Base-by-base conservation (phyloP, 306 rosid genomes). In the Ammopiptanthus mongolicus region DNA sequence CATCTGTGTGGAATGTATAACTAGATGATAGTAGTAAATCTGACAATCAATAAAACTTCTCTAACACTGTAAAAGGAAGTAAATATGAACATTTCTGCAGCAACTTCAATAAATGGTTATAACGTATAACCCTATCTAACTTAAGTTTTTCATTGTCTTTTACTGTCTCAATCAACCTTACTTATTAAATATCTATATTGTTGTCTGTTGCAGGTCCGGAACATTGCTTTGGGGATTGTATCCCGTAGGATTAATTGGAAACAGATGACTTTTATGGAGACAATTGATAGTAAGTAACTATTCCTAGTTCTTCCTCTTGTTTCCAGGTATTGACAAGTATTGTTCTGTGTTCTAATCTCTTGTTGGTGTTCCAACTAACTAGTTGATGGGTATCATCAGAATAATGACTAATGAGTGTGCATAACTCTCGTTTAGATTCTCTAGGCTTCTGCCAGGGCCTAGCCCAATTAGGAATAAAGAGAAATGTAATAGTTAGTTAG, bases 211-310 rank as follows among this genome's bases (percentile, higher is more conserved):
- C 87, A 94, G 98, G 98, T 94, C 22, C 95, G 97, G 3, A 94
- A 88, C 81, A 86, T 94, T 81, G 98, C 98, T 31, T 69, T 90
- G 83, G 98, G 97, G 29, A 85, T 94, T 69, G 89, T 94, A 74
- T 90, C 98, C 50, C 98, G 97, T 50, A 87, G 97, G 75, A 84
- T 94, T 65, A 84, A 94, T 78, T 94, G 98, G 98, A 78, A 90
- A 71, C 87, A 87, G 55, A 61, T 94, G 81, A 94, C 97, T 12
- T 75, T 75, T 77, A 78, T 88, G 89, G 96, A 91, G 82, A 86
- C 97, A 14, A 80, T 91, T 31, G 97, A 93, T 78, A 71, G 97
- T 93, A 85, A 89, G 92, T 74, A 46, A 72, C 42, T 63, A 50
- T 47, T 65, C 39, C 39, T 47, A 60, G 7, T 73, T 51, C 19